phyloP scores from a whole-genome alignment of 768 basidiomycete genomes.

The Melanogaster broomeanus region DNA sequence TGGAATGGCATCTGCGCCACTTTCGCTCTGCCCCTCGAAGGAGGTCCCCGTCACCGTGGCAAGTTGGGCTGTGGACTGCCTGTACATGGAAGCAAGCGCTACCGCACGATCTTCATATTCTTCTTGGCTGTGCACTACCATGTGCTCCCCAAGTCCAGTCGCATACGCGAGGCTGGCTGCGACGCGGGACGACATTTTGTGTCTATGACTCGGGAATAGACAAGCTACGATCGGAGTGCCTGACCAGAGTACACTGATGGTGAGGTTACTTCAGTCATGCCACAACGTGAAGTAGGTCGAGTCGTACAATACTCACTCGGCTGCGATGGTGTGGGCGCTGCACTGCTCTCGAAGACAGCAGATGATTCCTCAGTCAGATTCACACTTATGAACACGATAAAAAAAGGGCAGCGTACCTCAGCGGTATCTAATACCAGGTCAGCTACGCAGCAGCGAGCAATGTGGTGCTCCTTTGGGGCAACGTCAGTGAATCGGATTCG shows the following conservation, averaged over 20 bases:
- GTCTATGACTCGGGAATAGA: conserved; percentile 42
- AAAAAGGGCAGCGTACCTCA: conserved; percentile 35
- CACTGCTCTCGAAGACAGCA: conserved; percentile 32
- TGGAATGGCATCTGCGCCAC: neutral
- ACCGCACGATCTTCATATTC: conserved; percentile 51
- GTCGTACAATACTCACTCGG: conserved; percentile 38
- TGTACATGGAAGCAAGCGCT: conserved; percentile 34
- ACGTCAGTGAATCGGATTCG: conserved; percentile 52
- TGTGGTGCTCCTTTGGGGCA: conserved; percentile 45
- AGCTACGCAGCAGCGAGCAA: conserved; percentile 46
- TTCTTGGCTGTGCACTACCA: conserved; percentile 44
- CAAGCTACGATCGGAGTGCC: conserved; percentile 53
- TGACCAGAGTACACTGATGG: conserved; percentile 47
- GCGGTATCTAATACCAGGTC: conserved; percentile 55
- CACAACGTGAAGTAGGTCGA: neutral
- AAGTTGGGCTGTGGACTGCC: conserved; percentile 12
- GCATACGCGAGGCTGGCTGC: conserved; percentile 49
- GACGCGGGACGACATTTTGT: conserved; percentile 55
- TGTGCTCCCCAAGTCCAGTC: conserved; percentile 47
- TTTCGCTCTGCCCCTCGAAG: neutral
- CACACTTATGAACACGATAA: neutral
- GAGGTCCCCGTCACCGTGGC: conserved; percentile 4
- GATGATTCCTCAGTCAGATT: neutral
- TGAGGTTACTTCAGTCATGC: conserved; percentile 4
- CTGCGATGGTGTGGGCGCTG: conserved; percentile 53